Base-by-base conservation (phyloP, 2,329 filamentous ascomycete genomes). In the Ceratocystis colombiana region DNA sequence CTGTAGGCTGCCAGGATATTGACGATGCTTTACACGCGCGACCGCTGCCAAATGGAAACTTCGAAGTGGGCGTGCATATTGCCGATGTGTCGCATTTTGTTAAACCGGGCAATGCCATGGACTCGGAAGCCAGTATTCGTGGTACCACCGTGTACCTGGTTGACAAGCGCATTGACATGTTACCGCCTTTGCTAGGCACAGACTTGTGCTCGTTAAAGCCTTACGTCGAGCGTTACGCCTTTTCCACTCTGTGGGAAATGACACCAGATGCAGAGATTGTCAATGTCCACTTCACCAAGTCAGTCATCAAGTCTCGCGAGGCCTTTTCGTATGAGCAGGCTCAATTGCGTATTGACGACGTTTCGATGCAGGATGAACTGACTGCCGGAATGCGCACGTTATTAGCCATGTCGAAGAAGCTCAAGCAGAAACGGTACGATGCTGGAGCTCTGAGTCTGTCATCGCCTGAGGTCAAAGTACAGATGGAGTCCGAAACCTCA, bases 41-140 rank as follows among this genome's bases (percentile, higher is more conserved):
- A 68, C 81, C 82, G 63, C 78, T 99, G 25, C 87, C 90, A 0
- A 97, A 97, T 72, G 94, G 95, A 55, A 96, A 97, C 74, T 92
- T 86, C 70, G 90, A 97, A 75, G 91, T 99, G 8, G 94, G 94
- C 69, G 94, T 99, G 17, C 95, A 99, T 76, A 99, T 99, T 75
- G 95, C 94, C 33, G 94, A 99, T 75, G 94, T 99, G n/a, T 97
- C 94, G 8, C 89, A 99, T 77, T 99, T 99, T 73, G 94, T 99
- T 72, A 96, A 94, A 76, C 92, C 95, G 30, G 91, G 89, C 75
- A 99, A 93, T 72, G 88, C 94, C 65, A 99, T 99, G 94, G 95
- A 99, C 74, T 84, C 86, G 61, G 94, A 99, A 77, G 94, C 94
- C 2, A 94, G 90, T 73, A 85, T 96, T 72, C 88, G 94, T 72